phyloP scores from a whole-genome alignment of 1,139 yeast species.

The Pichia sp. region DNA sequence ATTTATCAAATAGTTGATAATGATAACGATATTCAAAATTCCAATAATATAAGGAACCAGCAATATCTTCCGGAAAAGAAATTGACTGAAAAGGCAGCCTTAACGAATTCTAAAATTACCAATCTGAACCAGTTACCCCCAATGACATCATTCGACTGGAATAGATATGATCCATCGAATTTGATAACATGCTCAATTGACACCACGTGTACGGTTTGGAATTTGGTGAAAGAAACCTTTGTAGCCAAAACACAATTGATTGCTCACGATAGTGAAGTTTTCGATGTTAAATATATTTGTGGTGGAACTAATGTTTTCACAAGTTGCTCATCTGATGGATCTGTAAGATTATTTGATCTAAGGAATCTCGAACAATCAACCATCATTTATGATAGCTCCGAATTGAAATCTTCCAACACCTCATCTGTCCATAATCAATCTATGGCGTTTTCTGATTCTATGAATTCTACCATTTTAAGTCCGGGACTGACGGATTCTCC shows the following conservation, averaged over 20 bases:
- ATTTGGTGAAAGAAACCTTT: slow-evolving; percentile 52
- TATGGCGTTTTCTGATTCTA: not conserved
- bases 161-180: slow-evolving; percentile 55
- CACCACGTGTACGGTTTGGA: slow-evolving; percentile 98
- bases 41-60: not conserved
- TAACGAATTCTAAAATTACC: slow-evolving; percentile 30
- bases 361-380: slow-evolving; percentile 90
- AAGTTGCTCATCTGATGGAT: slow-evolving; percentile 93
- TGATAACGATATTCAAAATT: slow-evolving; percentile 12
- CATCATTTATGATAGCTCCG: slow-evolving; percentile 70
- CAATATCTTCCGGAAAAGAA: slow-evolving; percentile 6
- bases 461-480: not conserved
- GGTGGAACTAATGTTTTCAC: slow-evolving; percentile 76
- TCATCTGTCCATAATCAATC: not conserved
- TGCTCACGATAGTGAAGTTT: slow-evolving; percentile 94
- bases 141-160: slow-evolving; percentile 93
- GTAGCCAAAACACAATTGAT: slow-evolving; percentile 86
- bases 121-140: slow-evolving; percentile 60
- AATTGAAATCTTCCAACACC: not conserved
- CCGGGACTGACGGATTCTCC: not conserved
- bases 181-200: slow-evolving; percentile 86
- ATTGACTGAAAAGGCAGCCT: slow-evolving; percentile 31
- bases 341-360: slow-evolving; percentile 85
- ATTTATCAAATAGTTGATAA: slow-evolving; percentile 38
- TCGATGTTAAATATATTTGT: slow-evolving; percentile 79